Conservation (phyloP, 1,284 basidiomycete species). For the Cryptococcus sp. region DNA sequence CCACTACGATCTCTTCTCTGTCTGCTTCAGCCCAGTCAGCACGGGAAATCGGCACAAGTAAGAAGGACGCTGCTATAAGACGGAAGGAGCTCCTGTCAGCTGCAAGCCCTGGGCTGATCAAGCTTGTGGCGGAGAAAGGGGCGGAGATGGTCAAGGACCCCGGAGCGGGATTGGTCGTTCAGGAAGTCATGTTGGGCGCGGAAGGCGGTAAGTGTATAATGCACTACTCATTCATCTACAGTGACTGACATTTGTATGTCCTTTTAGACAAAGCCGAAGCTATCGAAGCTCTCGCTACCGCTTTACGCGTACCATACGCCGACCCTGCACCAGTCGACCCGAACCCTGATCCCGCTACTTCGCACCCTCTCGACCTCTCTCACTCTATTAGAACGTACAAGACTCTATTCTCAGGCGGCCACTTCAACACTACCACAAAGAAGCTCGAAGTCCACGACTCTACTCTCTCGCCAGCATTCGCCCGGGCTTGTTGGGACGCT, state of each 20-base stretch:
- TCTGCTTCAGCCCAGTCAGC: slow-evolving; percentile 65
- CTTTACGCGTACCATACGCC: slow-evolving; percentile 62
- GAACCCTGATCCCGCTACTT: slow-evolving; percentile 39
- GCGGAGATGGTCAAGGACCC: slow-evolving; percentile 66
- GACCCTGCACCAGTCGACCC: slow-evolving; percentile 37
- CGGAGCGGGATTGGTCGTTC: slow-evolving; percentile 71
- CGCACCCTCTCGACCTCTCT: slow-evolving; percentile 74
- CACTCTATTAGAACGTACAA: slow-evolving; percentile 81
- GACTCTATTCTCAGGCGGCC: slow-evolving; percentile 82
- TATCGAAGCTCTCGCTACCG: slow-evolving; percentile 61
- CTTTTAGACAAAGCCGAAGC: slow-evolving; percentile 67
- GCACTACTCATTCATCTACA: neutral
- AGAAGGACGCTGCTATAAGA: slow-evolving; percentile 67
- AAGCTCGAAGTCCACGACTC: slow-evolving; percentile 59
- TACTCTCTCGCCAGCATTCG: slow-evolving; percentile 63
- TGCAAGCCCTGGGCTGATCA: slow-evolving; percentile 68
- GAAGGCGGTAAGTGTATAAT: slow-evolving; percentile 66
- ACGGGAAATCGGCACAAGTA: slow-evolving; percentile 62
- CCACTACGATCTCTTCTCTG: slow-evolving; percentile 67
- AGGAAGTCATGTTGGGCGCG: slow-evolving; percentile 76
- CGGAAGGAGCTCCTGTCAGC: slow-evolving; percentile 67
- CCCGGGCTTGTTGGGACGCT: slow-evolving; percentile 61
- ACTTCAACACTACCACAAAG: slow-evolving; percentile 67
- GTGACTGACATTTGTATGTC: neutral
- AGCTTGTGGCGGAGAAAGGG: slow-evolving; percentile 65